Evolutionary conservation across 2,329 filamentous ascomycete genomes (phyloP).

Genomic region (Falciphora oryzae): DNA sequence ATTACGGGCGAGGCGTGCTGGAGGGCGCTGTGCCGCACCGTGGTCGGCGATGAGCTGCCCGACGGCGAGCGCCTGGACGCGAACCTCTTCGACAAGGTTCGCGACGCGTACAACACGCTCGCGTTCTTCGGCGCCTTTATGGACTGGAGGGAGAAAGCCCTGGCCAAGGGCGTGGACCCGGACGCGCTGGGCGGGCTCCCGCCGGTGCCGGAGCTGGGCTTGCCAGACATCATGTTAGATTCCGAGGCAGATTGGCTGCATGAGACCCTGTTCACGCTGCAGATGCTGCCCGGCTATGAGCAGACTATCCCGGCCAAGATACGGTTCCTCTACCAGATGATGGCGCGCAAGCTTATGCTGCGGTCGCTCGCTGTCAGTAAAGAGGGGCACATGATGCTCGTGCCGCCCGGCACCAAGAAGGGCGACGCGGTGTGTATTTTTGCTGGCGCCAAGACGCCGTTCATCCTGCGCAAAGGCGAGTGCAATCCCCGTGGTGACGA

Average conservation of each 20-base stretch:
- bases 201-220: not conserved
- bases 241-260: not conserved
- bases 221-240: not conserved
- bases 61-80: not conserved
- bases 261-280: not conserved
- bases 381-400: not conserved
- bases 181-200: not conserved
- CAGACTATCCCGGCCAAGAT: not conserved
- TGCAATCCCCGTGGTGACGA: too few relatives aligned
- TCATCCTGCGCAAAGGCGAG: not conserved
- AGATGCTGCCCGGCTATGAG: not conserved
- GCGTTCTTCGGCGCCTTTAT: not conserved
- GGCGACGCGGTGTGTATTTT: slow-evolving; percentile 7
- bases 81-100: not conserved
- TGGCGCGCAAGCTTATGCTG: not conserved
- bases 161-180: not conserved
- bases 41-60: not conserved
- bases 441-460: not conserved
- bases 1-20: not conserved
- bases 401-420: not conserved
- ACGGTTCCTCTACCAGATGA: not conserved
- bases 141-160: not conserved
- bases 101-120: not conserved
- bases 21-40: not conserved
- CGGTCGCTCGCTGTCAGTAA: not conserved